Evolutionary conservation across 768 basidiomycete genomes (phyloP).

Genomic region (Leucosporidium yakuticum): DNA sequence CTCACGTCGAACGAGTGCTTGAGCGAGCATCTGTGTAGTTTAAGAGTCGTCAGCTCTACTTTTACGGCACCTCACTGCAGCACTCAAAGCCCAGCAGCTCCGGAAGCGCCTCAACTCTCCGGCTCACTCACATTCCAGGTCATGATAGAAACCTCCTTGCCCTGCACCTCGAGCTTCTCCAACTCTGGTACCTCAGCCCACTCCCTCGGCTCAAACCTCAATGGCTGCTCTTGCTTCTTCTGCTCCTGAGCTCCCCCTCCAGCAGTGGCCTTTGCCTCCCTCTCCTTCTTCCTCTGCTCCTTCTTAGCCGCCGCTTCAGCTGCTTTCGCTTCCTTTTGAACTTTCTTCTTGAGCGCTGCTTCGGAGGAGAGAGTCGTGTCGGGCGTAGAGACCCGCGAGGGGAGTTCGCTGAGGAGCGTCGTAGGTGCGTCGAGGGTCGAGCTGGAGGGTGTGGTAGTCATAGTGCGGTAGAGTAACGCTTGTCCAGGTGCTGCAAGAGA

Average conservation of each 20-base stretch:
- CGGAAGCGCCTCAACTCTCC: not conserved
- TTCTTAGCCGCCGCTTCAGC: not conserved
- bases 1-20: slow-evolving; percentile 30
- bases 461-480: no score
- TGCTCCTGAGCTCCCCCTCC: not conserved
- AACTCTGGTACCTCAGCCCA: slow-evolving; percentile 17
- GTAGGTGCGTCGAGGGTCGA: no score
- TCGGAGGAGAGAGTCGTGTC: no score
- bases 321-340: not conserved
- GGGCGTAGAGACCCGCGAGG: no score
- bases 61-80: not conserved
- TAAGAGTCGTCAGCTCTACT: not conserved
- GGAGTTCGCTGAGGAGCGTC: no score
- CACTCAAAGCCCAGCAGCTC: not conserved
- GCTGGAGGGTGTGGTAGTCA: no score
- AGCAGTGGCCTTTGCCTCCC: not conserved
- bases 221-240: not conserved
- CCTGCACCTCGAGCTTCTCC: not conserved
- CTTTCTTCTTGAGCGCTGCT: no score
- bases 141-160: slow-evolving; percentile 15
- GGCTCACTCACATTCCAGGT: slow-evolving; percentile 27
- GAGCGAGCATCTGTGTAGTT: slow-evolving; percentile 28
- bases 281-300: not conserved
- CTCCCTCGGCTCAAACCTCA: slow-evolving; percentile 20
- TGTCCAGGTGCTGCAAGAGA: no score